Conservation (phyloP, 495 filamentous ascomycete genomes). For the Annulohypoxylon nitens region DNA sequence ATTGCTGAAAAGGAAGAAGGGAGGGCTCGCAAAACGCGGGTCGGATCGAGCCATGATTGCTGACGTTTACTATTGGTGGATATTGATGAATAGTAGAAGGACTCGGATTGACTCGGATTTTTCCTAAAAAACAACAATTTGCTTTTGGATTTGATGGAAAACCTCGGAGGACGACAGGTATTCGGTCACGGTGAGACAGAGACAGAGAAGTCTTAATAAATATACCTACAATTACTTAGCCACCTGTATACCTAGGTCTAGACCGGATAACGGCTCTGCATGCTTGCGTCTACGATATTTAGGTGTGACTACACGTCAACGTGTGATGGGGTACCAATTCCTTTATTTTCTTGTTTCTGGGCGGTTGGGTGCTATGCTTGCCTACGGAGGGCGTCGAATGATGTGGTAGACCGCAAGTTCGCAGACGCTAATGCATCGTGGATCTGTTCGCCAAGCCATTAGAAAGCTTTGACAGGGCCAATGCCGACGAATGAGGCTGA, state of each 20-base stretch:
- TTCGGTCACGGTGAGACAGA: background rate
- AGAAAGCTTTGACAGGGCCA: constrained; percentile 23
- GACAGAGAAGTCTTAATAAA: constrained; percentile 20
- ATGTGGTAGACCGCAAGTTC: constrained; percentile 40
- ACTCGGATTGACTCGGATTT: background rate
- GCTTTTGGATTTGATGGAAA: background rate
- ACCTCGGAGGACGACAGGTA: constrained; percentile 7
- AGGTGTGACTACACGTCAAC: constrained; percentile 42
- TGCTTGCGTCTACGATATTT: constrained; percentile 26
- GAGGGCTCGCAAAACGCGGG: constrained; percentile 30
- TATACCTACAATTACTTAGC: background rate
- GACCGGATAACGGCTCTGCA: constrained; percentile 23
- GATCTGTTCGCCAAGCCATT: constrained; percentile 32
- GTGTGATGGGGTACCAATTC: constrained; percentile 31
- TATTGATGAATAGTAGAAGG: background rate
- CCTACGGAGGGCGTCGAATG: background rate
- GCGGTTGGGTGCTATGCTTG: constrained; percentile 10
- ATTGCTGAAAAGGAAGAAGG: constrained; percentile 52
- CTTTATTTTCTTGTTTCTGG: constrained; percentile 32
- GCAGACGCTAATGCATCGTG: constrained; percentile 39
- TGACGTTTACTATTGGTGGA: background rate
- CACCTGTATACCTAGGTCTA: background rate
- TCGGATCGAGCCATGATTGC: constrained; percentile 32
- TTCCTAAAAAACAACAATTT: background rate
- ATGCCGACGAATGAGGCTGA: constrained; percentile 44